Conservation (phyloP, 2,329 filamentous ascomycete species). For the Juglanconis oblonga region DNA sequence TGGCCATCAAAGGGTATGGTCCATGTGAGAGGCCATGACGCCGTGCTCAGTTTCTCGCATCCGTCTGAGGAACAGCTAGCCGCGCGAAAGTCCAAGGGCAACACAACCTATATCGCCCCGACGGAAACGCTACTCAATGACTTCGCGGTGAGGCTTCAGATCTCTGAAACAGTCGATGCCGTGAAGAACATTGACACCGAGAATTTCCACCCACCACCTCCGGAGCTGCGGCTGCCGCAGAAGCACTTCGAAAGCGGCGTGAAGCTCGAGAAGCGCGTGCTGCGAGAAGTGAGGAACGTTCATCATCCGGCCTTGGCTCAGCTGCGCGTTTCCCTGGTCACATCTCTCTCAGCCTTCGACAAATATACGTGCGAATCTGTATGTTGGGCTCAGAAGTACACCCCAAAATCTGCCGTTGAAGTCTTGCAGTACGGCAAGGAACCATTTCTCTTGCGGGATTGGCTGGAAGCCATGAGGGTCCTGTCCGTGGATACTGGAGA, state of each 20-base stretch:
- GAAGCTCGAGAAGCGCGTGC: slow-evolving; percentile 49
- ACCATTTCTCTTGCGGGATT: slow-evolving; percentile 69
- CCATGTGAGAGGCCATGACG: slow-evolving; percentile 55
- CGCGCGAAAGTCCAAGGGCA: slow-evolving; percentile 49
- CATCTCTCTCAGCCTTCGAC: slow-evolving; percentile 75
- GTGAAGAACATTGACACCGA: slow-evolving; percentile 35
- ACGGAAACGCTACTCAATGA: slow-evolving; percentile 42
- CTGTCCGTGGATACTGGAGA: slow-evolving; percentile 68
- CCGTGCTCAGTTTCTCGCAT: background rate
- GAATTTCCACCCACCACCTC: slow-evolving; percentile 42
- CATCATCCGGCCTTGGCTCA: slow-evolving; percentile 57
- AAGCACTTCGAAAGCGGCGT: slow-evolving; percentile 58
- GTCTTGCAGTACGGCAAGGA: slow-evolving; percentile 76
- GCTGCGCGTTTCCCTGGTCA: slow-evolving; percentile 59
- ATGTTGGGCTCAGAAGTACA: slow-evolving; percentile 83
- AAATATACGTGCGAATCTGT: slow-evolving; percentile 68
- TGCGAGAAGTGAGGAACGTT: slow-evolving; percentile 40
- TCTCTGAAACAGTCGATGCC: slow-evolving; percentile 30
- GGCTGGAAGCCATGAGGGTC: slow-evolving; percentile 75
- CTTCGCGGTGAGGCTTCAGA: slow-evolving; percentile 36
- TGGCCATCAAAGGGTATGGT: slow-evolving; percentile 67
- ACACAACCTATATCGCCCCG: slow-evolving; percentile 36
- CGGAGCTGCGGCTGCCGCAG: slow-evolving; percentile 50
- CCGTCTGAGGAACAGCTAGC: background rate
- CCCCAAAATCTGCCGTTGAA: slow-evolving; percentile 64